Evolutionary conservation across 805 yeast genomes (phyloP).

Genomic region (Blastobotrys peoriensis): DNA sequence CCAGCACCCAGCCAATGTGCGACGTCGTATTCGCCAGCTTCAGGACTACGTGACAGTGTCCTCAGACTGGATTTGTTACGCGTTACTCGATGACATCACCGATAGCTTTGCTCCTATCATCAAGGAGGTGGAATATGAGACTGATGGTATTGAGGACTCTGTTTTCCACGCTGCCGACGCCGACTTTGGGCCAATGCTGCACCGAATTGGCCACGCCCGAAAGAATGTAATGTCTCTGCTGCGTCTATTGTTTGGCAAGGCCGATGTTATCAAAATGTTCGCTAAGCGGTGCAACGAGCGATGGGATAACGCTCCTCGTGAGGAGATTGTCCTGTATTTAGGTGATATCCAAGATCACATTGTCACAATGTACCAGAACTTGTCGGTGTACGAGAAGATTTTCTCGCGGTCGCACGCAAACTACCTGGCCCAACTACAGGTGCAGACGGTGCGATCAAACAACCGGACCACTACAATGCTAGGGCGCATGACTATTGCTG

Average conservation of each 20-base stretch:
- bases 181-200: constrained; percentile 69
- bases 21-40: constrained; percentile 58
- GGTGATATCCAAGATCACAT: constrained; percentile 98
- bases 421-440: constrained; percentile 89
- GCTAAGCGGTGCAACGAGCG: constrained; percentile 90
- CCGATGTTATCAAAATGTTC: constrained; percentile 94
- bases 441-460: constrained; percentile 81
- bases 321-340: constrained; percentile 82
- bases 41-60: constrained; percentile 54
- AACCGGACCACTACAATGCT: constrained; percentile 80
- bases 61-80: constrained; percentile 63
- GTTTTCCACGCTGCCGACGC: constrained; percentile 73
- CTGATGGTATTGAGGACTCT: constrained; percentile 66
- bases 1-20: constrained; percentile 52
- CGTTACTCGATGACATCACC: constrained; percentile 58
- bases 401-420: constrained; percentile 88
- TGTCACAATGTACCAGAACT: constrained; percentile 89
- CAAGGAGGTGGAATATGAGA: constrained; percentile 52
- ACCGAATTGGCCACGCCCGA: constrained; percentile 82
- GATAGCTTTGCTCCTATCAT: constrained; percentile 61
- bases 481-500: constrained; percentile 82
- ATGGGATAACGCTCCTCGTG: constrained; percentile 55
- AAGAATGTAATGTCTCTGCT: constrained; percentile 87
- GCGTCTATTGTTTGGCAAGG: constrained; percentile 86
- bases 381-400: constrained; percentile 86